Evolutionary conservation across 2,329 filamentous ascomycete species (phyloP), one percentile per base, ranked within the genome.

Genomic region (Diaporthe sp.): DNA sequence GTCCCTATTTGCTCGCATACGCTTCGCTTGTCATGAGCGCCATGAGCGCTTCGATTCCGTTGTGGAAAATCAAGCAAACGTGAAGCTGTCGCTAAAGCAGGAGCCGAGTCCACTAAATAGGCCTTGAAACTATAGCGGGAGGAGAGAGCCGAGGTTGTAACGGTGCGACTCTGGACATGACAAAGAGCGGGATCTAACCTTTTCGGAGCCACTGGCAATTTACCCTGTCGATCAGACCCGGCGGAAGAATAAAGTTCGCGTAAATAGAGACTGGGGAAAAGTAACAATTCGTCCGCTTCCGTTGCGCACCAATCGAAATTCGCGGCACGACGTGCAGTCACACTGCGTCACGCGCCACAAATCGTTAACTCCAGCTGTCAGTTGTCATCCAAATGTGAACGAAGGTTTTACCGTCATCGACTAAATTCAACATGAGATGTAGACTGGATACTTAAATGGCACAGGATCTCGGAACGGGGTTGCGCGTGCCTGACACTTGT

Each of bases 271-370:
- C n/a, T 10, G n/a, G n/a, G 13, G 35, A 2, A 61, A 61, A 35
- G 38, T 61, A 13, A 12, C 35, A 13, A 38, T 40, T 30, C 4
- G 54, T 57, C 19, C 4, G 30, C 10, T 22, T 9, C 28, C 10
- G 58, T 61, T 61, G 58, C 38, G 58, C 58, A 42, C 58, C 58
- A 61, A 61, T 61, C 30, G n/a, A 28, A 19, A 61, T 3, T 2
- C 35, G 8, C 58, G 13, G 13, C 58, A 42, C n/a, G 19, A 42
- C n/a, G 19, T 61, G 25, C 58, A 28, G 8, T 61, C n/a, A 61
- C 35, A 28, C 7, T 12, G 15, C 38, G 30, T 61, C 12, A 19
- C 38, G 35, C 58, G 12, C 33, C 55, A n/a, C n/a, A 38, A 25
- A 9, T 38, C 35, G 5, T 30, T 30, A 42, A 61, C 58, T 61